These are phyloP conservation scores for Haematococcus sp. DNA, from an alignment of 139 green algal species.

Conservation along the genomic window DNA sequence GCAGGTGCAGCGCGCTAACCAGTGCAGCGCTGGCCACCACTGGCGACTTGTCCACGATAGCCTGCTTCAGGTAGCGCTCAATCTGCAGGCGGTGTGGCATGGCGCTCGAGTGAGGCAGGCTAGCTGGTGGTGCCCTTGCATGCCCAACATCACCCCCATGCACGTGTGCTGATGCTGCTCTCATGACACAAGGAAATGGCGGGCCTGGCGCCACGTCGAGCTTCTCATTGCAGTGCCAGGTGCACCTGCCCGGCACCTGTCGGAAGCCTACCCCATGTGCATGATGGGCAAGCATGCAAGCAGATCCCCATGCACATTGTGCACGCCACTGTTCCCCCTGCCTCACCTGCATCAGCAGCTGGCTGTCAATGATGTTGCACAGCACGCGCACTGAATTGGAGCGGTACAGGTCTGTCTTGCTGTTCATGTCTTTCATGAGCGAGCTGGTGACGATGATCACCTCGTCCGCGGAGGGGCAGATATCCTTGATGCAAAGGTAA, in stretches of 20 bases:
- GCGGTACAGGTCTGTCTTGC: constrained; percentile 90
- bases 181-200: too few relatives aligned
- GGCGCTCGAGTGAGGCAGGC: too few relatives aligned
- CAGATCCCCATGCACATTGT: background rate
- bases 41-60: constrained; percentile 92
- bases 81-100: constrained; percentile 47
- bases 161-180: too few relatives aligned
- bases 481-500: constrained; percentile 99
- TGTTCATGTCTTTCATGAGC: constrained; percentile 99
- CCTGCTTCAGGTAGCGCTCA: constrained; percentile 96
- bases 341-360: constrained; percentile 74
- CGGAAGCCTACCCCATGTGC: too few relatives aligned
- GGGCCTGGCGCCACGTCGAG: too few relatives aligned
- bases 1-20: constrained; percentile 81
- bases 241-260: too few relatives aligned
- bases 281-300: background rate
- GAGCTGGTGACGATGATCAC: constrained; percentile 99
- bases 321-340: too few relatives aligned
- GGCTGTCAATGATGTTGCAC: constrained; percentile 90
- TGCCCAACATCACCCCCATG: constrained; percentile 36
- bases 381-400: constrained; percentile 97
- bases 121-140: too few relatives aligned
- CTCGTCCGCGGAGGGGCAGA: constrained; percentile 89
- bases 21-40: constrained; percentile 81
- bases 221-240: too few relatives aligned